phyloP scores from a whole-genome alignment of 306 rosid species.

The Medicago truncatula region MtrunA17r5.0-ANR NC_053043.1:8986501-8987000 shows the following conservation, averaged over 20 bases:
- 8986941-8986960: neutral
- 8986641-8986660: conserved; percentile 25
- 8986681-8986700: neutral
- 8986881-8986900: neutral
- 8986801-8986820: conserved; percentile 21
- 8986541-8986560: conserved; percentile 40
- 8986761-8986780: neutral
- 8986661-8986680: conserved; percentile 42
- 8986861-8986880: conserved; percentile 10
- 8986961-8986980: neutral
- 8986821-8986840: conserved; percentile 1
- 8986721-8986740: neutral
- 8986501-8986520: neutral
- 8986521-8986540: conserved; percentile 15
- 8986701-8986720: conserved; percentile 2
- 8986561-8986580: conserved; percentile 35
- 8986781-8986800: conserved; percentile 6
- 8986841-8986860: conserved; percentile 10
- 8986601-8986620: neutral
- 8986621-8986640: conserved; percentile 23
- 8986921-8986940: conserved; percentile 40
- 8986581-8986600: conserved; percentile 21
- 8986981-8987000: neutral
- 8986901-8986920: neutral
- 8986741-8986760: neutral